These are phyloP conservation scores for Coelastrella sp. DNA, from an alignment of 139 green algal species.

Conservation along the genomic window DNA sequence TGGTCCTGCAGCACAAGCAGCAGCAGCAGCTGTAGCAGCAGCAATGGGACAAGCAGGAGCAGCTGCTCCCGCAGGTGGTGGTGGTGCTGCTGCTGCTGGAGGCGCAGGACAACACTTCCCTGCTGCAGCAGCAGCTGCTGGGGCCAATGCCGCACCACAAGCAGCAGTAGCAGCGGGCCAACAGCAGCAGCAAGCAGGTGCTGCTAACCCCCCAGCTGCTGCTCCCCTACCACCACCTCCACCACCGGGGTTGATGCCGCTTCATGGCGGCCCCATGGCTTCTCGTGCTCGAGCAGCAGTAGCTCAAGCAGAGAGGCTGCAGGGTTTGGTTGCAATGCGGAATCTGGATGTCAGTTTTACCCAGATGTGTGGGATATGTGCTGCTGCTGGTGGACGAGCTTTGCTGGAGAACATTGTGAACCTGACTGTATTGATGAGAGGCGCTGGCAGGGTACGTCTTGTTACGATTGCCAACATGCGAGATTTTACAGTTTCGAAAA, in stretches of 20 bases:
- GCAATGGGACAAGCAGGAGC: neutral
- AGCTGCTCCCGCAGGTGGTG: neutral
- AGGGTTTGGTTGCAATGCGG: neutral
- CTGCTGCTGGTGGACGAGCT: neutral
- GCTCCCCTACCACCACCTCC: neutral
- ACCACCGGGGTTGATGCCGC: neutral
- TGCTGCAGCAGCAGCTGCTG: neutral
- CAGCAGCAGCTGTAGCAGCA: neutral
- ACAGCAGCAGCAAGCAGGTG: neutral
- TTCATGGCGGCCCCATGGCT: neutral
- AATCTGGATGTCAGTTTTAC: slow-evolving; percentile 12
- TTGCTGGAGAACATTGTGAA: slow-evolving; percentile 7
- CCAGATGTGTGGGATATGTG: slow-evolving; percentile 15
- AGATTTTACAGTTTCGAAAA: neutral
- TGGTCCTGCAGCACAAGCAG: neutral
- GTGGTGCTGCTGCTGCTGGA: neutral
- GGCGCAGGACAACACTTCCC: neutral
- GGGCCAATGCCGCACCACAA: neutral
- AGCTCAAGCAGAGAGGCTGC: slow-evolving; percentile 4
- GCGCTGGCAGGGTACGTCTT: neutral
- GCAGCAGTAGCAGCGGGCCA: neutral
- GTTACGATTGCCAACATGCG: neutral
- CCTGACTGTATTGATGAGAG: slow-evolving; percentile 19
- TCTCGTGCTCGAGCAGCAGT: neutral
- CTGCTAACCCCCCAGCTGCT: neutral